Base-by-base conservation (phyloP, 805 yeast genomes). In the Metschnikowia vanudenii region DNA sequence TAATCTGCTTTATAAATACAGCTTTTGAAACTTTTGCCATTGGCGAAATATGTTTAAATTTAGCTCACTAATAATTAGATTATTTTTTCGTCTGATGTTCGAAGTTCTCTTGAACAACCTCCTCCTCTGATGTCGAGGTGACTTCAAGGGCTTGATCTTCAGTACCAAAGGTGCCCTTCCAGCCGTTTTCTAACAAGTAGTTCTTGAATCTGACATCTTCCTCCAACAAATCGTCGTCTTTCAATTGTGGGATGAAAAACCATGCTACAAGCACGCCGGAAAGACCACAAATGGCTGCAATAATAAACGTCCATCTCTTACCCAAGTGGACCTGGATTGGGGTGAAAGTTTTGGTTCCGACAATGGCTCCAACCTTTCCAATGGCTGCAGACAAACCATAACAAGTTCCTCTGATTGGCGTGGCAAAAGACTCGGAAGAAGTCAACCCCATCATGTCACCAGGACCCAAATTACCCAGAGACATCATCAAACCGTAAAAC, bases 351-450 rank as follows among this genome's bases (percentile, higher is more conserved):
- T 82, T 79, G 19, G 90, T 84, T 24, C 94, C 94, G 17, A 84
- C 81, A 18, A 84, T 90, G n/a, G 92, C 94, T 46, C 94, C 95
- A 20, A 84, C 85, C 63, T 86, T 86, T 47, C 94, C 94, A 39
- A 84, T 69, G 3, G 91, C 94, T 32, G 94, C 94, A 39, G 85
- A 76, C 18, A 86, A 55, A 32, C 92, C 92, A 57, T 86, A 86
- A 41, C 79, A 71, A 0, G 89, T 82, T 32, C 91, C 92, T 64
- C 94, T 74, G 36, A 86, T 80, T 12, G 88, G 85, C 7, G 91
- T 84, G 16, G 94, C 90, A 56, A 74, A 86, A 4, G 80, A 73
- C 64, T 86, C 92, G 20, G 86, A 77, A 12, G 71, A 61, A n/a
- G 63, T 67, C 46, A 87, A 72, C 11, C 92, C 92, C 74, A 85